Percentiles rank a stretch among this genome's conserved stretches.
Conservation (phyloP, 2,329 filamentous ascomycete genomes). For the Pestalotiopsis sp. region DNA sequence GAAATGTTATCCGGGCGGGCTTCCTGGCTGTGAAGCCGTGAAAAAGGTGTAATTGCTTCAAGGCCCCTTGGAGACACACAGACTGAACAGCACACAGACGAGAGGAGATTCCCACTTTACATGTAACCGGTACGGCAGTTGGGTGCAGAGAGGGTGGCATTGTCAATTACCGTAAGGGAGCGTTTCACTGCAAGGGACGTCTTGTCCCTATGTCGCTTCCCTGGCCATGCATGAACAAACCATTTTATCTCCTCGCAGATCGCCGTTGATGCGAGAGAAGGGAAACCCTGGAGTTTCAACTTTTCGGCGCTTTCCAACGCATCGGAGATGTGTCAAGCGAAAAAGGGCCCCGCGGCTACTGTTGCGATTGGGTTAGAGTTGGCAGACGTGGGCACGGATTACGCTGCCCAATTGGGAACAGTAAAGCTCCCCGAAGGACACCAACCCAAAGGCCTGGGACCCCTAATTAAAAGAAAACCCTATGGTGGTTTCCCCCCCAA, state of each 20-base stretch:
- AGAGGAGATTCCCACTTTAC: no score
- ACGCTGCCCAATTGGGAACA: background rate
- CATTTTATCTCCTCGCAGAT: background rate
- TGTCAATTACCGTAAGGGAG: no score
- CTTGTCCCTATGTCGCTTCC: background rate
- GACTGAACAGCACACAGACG: no score
- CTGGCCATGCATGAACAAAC: background rate
- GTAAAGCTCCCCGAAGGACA: background rate
- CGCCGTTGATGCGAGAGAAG: background rate
- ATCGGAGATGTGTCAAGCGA: background rate
- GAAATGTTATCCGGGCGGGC: no score
- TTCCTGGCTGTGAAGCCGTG: no score
- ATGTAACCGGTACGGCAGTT: no score
- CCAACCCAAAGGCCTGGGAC: background rate
- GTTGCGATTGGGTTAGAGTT: background rate
- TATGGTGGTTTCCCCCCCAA: background rate
- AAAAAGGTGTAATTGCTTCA: no score
- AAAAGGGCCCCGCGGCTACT: background rate
- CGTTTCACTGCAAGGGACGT: background rate
- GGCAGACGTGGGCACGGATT: background rate
- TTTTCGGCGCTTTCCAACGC: no score
- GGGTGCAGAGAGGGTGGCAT: no score
- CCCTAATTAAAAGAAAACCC: background rate
- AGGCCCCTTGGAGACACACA: no score
- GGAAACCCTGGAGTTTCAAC: background rate